Conservation (phyloP, 2,329 filamentous ascomycete genomes). For the Huntiella moniliformis region DNA sequence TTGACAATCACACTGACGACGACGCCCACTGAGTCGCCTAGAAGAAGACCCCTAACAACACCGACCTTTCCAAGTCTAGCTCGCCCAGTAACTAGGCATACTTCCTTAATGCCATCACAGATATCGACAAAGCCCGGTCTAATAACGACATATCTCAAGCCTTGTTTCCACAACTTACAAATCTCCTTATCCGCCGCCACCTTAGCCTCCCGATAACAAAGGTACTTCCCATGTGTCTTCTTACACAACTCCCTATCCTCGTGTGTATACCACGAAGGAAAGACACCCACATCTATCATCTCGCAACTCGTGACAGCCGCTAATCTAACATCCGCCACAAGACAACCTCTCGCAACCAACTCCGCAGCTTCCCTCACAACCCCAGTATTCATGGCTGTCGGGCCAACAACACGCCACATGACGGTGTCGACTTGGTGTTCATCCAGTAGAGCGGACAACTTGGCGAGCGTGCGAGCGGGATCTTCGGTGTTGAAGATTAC, state of each 20-base stretch:
- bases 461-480: slow-evolving; percentile 16
- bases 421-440: slow-evolving; percentile 17
- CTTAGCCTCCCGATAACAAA: slow-evolving; percentile 23
- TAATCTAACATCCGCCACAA: slow-evolving; percentile 17
- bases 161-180: slow-evolving; percentile 14
- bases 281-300: slow-evolving; percentile 20
- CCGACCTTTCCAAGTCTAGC: too few species aligned
- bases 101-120: too few species aligned
- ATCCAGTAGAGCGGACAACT: slow-evolving; percentile 21
- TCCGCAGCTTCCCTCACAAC: slow-evolving; percentile 29
- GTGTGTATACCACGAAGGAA: slow-evolving; percentile 26
- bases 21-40: too few species aligned
- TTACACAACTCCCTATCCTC: slow-evolving; percentile 20
- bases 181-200: slow-evolving; percentile 23
- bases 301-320: slow-evolving; percentile 27
- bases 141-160: slow-evolving; percentile 27
- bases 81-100: too few species aligned
- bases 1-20: too few species aligned
- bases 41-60: too few species aligned
- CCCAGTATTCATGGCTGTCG: slow-evolving; percentile 21
- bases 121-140: slow-evolving; percentile 16
- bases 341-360: slow-evolving; percentile 18
- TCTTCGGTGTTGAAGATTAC: slow-evolving; percentile 25
- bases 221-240: slow-evolving; percentile 18
- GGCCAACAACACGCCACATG: slow-evolving; percentile 17